phyloP scores from a whole-genome alignment of 345 rosid species.

The Gossypium thurberi region DNA sequence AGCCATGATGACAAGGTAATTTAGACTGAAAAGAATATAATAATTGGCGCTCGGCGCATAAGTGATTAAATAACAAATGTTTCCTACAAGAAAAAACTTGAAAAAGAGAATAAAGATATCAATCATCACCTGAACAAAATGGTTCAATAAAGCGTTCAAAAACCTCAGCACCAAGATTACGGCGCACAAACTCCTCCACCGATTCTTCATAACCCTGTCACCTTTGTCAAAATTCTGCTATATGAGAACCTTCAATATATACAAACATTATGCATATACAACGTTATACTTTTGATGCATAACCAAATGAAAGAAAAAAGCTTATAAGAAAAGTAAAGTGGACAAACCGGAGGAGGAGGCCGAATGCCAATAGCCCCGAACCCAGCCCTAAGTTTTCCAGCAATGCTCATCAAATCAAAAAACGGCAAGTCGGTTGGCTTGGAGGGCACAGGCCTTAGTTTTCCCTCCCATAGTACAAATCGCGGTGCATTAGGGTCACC shows the following conservation, averaged over 20 bases:
- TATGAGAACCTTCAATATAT: slow-evolving; percentile 33
- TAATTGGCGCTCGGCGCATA: not conserved
- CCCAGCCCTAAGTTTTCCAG: slow-evolving; percentile 86
- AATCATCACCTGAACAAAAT: slow-evolving; percentile 77
- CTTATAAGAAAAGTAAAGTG: slow-evolving; percentile 20
- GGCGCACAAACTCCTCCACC: slow-evolving; percentile 89
- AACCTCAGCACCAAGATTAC: slow-evolving; percentile 89
- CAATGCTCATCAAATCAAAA: slow-evolving; percentile 82
- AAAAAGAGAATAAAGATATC: not conserved
- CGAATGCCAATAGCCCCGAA: slow-evolving; percentile 83
- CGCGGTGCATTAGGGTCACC: slow-evolving; percentile 92
- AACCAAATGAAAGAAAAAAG: not conserved
- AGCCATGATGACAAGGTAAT: too few relatives aligned
- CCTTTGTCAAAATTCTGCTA: slow-evolving; percentile 52
- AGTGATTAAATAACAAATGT: not conserved
- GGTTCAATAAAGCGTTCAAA: slow-evolving; percentile 93
- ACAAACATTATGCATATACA: not conserved
- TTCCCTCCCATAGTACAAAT: slow-evolving; percentile 83
- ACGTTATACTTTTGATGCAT: not conserved
- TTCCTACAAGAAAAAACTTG: not conserved
- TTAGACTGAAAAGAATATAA: not conserved
- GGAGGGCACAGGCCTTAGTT: slow-evolving; percentile 80
- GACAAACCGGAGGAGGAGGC: slow-evolving; percentile 86
- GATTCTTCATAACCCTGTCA: slow-evolving; percentile 96
- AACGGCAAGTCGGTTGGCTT: slow-evolving; percentile 65